These are phyloP conservation scores for Hydrangea macrophylla DNA, from an alignment of 148 eudicot genomes.

Conservation along the genomic window DNA sequence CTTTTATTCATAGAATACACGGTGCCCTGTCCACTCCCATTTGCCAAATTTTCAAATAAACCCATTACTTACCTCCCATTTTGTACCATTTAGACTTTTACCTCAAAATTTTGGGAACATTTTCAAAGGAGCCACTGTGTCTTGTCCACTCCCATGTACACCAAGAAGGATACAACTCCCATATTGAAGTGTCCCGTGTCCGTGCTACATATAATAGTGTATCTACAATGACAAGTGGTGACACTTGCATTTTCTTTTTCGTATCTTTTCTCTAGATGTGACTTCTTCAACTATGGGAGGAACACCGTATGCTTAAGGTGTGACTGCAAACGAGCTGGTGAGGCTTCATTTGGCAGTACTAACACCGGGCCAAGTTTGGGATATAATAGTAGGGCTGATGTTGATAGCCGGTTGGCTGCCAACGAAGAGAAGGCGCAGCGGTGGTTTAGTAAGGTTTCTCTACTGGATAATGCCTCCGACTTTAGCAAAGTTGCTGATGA, in stretches of 20 bases:
- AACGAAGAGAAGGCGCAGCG: constrained; percentile 46
- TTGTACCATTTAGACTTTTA: no score
- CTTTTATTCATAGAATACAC: no score
- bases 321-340: constrained; percentile 64
- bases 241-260: constrained; percentile 10
- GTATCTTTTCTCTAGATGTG: constrained; percentile 47
- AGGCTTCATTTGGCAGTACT: constrained; percentile 13
- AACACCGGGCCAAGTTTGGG: constrained; percentile 17
- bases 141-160: no score
- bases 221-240: background rate
- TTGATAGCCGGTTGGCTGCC: constrained; percentile 27
- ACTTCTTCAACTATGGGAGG: constrained; percentile 70
- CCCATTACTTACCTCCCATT: no score
- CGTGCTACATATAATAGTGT: no score
- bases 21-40: no score
- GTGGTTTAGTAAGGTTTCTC: constrained; percentile 55
- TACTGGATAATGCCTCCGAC: constrained; percentile 39
- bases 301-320: constrained; percentile 71
- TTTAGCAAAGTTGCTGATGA: constrained; percentile 24
- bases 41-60: no score
- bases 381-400: constrained; percentile 16
- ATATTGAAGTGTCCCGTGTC: no score
- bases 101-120: no score
- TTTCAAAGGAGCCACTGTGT: no score
- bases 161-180: no score